Conservation (phyloP, 129 eudicot genomes). For the Apium graveolens region DNA sequence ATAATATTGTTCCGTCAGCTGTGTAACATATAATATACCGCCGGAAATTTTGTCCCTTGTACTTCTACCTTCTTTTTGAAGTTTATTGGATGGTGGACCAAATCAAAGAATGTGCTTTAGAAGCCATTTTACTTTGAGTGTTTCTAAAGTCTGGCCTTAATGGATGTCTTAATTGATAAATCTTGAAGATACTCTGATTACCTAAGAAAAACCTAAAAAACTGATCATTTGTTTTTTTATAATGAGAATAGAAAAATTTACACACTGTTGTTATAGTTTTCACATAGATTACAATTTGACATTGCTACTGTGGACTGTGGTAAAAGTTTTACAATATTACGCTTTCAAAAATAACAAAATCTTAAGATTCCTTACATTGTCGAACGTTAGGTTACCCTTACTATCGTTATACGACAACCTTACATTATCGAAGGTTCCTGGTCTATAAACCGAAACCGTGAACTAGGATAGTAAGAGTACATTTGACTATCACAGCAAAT, state of each 20-base stretch:
- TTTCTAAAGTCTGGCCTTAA: neutral
- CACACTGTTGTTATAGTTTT: no score
- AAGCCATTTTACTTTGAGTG: conserved; percentile 9
- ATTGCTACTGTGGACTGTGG: no score
- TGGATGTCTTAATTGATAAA: neutral
- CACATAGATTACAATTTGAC: no score
- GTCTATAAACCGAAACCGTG: no score
- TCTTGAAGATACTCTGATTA: neutral
- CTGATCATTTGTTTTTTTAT: neutral
- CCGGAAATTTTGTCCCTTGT: neutral
- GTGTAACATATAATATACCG: neutral
- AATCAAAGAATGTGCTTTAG: conserved; percentile 7
- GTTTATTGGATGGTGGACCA: neutral
- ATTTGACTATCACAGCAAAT: neutral
- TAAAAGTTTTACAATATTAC: no score
- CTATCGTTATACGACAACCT: no score
- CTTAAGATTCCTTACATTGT: no score
- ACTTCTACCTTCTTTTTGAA: conserved; percentile 2
- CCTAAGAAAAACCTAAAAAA: neutral
- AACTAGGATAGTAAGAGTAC: neutral
- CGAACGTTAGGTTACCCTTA: no score
- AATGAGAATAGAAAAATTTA: neutral
- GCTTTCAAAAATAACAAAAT: no score
- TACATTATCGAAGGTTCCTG: neutral
- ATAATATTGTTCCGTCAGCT: conserved; percentile 7